Evolutionary conservation across 2,329 filamentous ascomycete species (phyloP).

Genomic region (Penicillium sp.): DNA sequence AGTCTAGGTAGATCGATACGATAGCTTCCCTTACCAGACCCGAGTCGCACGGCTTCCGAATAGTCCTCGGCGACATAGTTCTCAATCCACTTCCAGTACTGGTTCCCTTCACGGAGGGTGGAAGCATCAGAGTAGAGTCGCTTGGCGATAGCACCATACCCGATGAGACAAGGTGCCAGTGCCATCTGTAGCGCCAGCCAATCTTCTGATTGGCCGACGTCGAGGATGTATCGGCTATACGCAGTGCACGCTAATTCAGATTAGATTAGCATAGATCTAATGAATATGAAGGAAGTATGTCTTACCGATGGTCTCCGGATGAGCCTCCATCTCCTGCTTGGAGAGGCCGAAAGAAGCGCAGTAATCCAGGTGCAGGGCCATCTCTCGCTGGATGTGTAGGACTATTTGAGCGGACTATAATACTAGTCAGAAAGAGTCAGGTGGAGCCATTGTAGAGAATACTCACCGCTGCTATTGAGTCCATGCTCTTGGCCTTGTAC

Average conservation of each 20-base stretch:
- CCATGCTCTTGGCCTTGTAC: constrained; percentile 73
- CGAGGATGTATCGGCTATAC: constrained; percentile 80
- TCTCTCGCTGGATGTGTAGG: constrained; percentile 70
- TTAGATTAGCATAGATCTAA: constrained; percentile 5
- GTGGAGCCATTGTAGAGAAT: background rate
- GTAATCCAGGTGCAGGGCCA: constrained; percentile 73
- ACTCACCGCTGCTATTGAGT: constrained; percentile 65
- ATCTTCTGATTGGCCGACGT: constrained; percentile 81
- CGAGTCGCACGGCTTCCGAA: constrained; percentile 62
- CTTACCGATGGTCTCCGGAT: constrained; percentile 68
- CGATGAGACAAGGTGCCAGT: constrained; percentile 81
- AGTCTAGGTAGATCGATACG: background rate
- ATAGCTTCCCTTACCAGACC: constrained; percentile 54
- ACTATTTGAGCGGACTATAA: constrained; percentile 63
- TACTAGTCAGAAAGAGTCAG: background rate
- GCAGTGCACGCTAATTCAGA: constrained; percentile 61
- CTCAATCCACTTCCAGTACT: constrained; percentile 86
- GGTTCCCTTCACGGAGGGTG: constrained; percentile 60
- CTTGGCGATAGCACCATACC: constrained; percentile 74
- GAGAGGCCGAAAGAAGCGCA: constrained; percentile 76
- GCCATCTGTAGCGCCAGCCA: constrained; percentile 82
- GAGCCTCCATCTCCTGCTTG: constrained; percentile 63
- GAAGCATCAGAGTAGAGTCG: constrained; percentile 60
- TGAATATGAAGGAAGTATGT: background rate
- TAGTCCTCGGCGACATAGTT: constrained; percentile 84